Conservation (phyloP, 257 asterid genomes). For the Solanum peruvianum region DNA sequence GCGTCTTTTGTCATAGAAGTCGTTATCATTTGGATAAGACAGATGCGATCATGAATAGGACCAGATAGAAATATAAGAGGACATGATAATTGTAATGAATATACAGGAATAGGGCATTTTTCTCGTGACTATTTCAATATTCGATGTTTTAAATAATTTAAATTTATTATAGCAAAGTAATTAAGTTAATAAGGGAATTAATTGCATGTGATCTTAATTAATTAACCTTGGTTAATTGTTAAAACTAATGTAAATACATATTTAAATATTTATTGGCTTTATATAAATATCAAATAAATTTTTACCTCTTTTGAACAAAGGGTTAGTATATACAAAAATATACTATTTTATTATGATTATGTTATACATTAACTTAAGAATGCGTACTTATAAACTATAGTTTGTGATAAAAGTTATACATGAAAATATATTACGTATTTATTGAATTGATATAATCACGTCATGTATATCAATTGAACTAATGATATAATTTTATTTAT, state of each 20-base stretch:
- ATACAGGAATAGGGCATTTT: background rate
- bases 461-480: too few relatives aligned
- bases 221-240: background rate
- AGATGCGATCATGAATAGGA: background rate
- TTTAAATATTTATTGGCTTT: background rate
- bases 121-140: too few relatives aligned
- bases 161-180: background rate
- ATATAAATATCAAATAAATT: background rate
- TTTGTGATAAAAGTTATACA: background rate
- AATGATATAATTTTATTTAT: too few relatives aligned
- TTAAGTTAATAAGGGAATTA: background rate
- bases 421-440: background rate
- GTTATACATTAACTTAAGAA: background rate
- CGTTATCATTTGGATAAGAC: background rate
- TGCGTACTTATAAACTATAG: background rate
- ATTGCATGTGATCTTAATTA: background rate
- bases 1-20: background rate
- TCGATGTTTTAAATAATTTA: background rate
- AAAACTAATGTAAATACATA: background rate
- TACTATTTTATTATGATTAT: background rate
- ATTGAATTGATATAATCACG: background rate
- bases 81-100: background rate
- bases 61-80: background rate
- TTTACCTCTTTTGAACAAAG: too few relatives aligned
- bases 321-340: background rate